Evolutionary conservation across 2,329 filamentous ascomycete genomes (phyloP).

Genomic region (Botrytis squamosa): DNA sequence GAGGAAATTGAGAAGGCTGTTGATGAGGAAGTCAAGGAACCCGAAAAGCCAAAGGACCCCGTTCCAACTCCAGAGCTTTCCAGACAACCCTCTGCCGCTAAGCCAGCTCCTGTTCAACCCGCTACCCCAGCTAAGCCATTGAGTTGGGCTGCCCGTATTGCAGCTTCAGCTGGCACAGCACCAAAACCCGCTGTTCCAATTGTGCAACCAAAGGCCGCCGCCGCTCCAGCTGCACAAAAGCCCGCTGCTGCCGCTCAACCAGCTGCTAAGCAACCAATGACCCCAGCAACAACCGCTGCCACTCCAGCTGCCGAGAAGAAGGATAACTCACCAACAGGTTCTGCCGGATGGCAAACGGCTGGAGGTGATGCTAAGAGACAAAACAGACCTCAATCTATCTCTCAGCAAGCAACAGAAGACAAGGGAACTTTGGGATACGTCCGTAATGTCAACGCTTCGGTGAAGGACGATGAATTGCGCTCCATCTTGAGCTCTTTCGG

Average conservation of each 20-base stretch:
- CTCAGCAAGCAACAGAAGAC: constrained; percentile 60
- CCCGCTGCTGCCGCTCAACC: constrained; percentile 40
- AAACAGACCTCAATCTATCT: constrained; percentile 67
- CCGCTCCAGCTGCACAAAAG: constrained; percentile 50
- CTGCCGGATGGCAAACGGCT: constrained; percentile 82
- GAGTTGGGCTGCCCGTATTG: constrained; percentile 71
- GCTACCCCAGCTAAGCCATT: constrained; percentile 55
- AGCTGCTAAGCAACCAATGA: constrained; percentile 40
- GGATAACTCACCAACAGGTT: constrained; percentile 36
- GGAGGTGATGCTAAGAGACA: constrained; percentile 76
- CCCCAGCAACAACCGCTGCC: constrained; percentile 45
- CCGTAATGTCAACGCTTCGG: constrained; percentile 90
- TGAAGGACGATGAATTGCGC: constrained; percentile 72
- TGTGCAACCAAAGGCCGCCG: constrained; percentile 53
- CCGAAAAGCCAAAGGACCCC: constrained; percentile 67
- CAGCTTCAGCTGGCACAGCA: constrained; percentile 54
- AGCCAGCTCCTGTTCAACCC: constrained; percentile 46
- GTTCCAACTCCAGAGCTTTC: constrained; percentile 48
- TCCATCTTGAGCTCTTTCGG: constrained; percentile 70
- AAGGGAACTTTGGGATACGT: constrained; percentile 84
- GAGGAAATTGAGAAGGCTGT: constrained; percentile 53
- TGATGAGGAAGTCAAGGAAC: constrained; percentile 56
- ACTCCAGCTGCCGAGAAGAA: constrained; percentile 45
- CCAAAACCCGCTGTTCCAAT: constrained; percentile 57
- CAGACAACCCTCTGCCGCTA: constrained; percentile 45